A percentile compares a stretch with the other conserved stretches of the same genome.
These are phyloP conservation scores for Ceratobasidium sp. DNA, from an alignment of 1,284 basidiomycete species.

Conservation along the genomic window DNA sequence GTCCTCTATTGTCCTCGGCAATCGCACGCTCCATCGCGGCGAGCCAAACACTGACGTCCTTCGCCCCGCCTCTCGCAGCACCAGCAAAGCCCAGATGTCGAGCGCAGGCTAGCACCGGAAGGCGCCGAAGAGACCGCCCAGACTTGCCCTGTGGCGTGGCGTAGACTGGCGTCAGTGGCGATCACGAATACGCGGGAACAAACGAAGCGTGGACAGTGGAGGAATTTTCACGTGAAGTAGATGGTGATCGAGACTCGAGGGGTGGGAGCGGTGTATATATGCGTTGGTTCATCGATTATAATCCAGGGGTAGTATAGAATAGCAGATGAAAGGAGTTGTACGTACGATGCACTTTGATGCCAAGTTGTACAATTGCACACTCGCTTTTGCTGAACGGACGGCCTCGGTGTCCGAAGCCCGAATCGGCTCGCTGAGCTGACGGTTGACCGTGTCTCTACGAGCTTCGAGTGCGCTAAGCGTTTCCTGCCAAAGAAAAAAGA, in stretches of 20 bases:
- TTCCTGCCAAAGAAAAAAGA: constrained; percentile 12
- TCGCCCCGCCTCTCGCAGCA: constrained; percentile 47
- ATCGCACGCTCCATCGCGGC: constrained; percentile 82
- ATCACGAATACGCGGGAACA: constrained; percentile 12
- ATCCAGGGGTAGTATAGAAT: neutral
- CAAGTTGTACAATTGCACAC: constrained; percentile 13
- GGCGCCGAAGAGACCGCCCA: constrained; percentile 85
- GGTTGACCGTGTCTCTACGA: neutral
- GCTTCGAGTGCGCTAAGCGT: neutral
- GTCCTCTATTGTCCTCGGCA: constrained; percentile 47
- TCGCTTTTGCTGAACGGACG: constrained; percentile 8
- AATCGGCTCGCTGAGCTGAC: neutral
- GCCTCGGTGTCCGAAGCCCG: constrained; percentile 17
- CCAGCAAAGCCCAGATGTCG: constrained; percentile 67
- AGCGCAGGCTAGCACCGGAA: constrained; percentile 92
- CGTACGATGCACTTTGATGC: constrained; percentile 36
- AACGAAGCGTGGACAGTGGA: neutral
- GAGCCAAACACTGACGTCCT: constrained; percentile 72
- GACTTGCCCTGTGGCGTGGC: constrained; percentile 74
- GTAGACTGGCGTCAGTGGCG: constrained; percentile 15
- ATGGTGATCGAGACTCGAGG: neutral
- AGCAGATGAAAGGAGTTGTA: neutral
- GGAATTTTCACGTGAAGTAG: neutral
- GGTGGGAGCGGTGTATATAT: neutral
- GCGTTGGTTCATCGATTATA: neutral